Base-by-base conservation (phyloP, 2,329 filamentous ascomycete genomes). In the Apiospora phragmitis region DNA sequence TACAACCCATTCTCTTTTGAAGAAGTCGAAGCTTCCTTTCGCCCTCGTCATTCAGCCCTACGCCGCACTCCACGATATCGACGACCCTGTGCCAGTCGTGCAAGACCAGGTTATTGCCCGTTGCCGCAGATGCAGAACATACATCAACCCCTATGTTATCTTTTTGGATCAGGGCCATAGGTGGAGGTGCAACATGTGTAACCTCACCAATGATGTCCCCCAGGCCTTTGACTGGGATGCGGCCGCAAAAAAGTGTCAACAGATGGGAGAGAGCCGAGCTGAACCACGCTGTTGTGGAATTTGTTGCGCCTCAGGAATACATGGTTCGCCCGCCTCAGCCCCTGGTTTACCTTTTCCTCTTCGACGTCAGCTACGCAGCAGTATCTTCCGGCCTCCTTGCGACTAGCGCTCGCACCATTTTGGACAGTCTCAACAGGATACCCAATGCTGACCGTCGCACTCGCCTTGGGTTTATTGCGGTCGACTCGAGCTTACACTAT, bases 161-260 rank as follows among this genome's bases (percentile, higher is more conserved):
- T 99, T 99, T 84, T 85, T 99, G 72, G 96, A 99, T 77, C 94
- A 98, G 79, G 96, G 96, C 65, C 96, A 99, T 83, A 90, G 96
- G 79, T 99, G 96, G 96, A 92, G 95, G 79, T 99, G 96, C 85
- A 99, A 99, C 84, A 98, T 99, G 95, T 99, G 96, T 83, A 98
- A 97, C 82, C 87, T 99, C 74, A 98, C 95, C 76, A 99, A 99
- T 80, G 96, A 99, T 77, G 95, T 98, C 49, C 96, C 96, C n/a
- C 96, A 99, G 83, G 95, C 95, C 47, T 99, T 99, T 75, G 96
- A 99, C 81, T 99, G 96, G 96, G 96, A 99, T 82, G 92, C 94
- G 43, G 92, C 94, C 62, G 88, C 94, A 98, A 82, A 95, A 97
- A 85, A 93, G 91, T 68, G 92, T 97, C 68, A 95, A 99, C 80